Conservation (phyloP, 1,284 basidiomycete genomes). For the Heterobasidion annosum region DNA sequence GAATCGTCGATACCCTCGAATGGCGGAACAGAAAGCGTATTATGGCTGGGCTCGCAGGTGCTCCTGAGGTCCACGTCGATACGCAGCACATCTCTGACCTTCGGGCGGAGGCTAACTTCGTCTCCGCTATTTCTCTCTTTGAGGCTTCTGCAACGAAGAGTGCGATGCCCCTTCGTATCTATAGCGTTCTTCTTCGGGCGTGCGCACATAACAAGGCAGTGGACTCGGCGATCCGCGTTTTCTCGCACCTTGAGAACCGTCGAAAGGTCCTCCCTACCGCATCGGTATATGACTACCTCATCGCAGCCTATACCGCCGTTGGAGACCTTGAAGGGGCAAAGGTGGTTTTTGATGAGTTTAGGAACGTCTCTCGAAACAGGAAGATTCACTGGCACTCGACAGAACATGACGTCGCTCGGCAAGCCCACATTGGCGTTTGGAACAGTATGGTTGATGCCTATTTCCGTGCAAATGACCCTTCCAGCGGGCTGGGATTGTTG, state of each 20-base stretch:
- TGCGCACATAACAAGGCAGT: conserved; percentile 53
- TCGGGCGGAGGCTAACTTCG: conserved; percentile 61
- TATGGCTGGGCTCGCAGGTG: conserved; percentile 14
- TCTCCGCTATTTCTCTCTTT: conserved; percentile 66
- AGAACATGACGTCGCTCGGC: not conserved
- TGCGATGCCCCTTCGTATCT: conserved; percentile 30
- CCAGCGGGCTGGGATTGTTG: conserved; percentile 60
- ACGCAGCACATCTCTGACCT: conserved; percentile 31
- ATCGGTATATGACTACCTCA: conserved; percentile 47
- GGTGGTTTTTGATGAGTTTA: conserved; percentile 62
- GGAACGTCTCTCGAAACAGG: conserved; percentile 27
- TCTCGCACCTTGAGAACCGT: conserved; percentile 53
- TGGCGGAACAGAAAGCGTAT: conserved; percentile 29
- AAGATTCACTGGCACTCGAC: conserved; percentile 20
- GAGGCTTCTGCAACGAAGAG: conserved; percentile 41
- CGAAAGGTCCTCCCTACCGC: conserved; percentile 29
- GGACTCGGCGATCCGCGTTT: conserved; percentile 61
- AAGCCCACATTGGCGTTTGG: conserved; percentile 38
- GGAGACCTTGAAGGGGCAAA: conserved; percentile 52
- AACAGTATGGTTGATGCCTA: conserved; percentile 71
- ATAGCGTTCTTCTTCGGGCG: conserved; percentile 53
- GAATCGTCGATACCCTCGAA: conserved; percentile 35
- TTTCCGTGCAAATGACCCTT: conserved; percentile 57
- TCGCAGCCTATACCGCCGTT: conserved; percentile 49
- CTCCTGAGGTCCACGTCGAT: conserved; percentile 17